Percentiles rank a stretch among this genome's conserved stretches.
phyloP scores from a whole-genome alignment of 2,329 filamentous ascomycete species.

The Pestalotiopsis sp. region DNA sequence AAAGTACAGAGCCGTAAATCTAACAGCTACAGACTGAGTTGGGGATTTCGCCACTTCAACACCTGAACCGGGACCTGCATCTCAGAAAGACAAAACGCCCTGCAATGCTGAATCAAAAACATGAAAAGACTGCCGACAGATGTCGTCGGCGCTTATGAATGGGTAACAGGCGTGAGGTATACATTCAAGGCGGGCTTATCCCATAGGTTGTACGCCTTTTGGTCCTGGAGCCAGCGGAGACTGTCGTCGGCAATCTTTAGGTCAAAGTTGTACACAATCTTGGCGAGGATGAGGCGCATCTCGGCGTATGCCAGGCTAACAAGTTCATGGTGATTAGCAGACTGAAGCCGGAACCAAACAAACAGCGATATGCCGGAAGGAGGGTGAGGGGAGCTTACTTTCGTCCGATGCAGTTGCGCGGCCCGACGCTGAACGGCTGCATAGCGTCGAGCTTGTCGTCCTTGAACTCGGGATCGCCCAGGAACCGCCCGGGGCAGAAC shows the following conservation, averaged over 20 bases:
- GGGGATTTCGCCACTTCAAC: too few relatives aligned
- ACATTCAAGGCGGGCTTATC: slow-evolving; percentile 29
- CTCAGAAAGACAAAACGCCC: not conserved
- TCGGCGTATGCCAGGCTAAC: slow-evolving; percentile 38
- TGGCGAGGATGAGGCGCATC: slow-evolving; percentile 38
- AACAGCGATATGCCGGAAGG: too few relatives aligned
- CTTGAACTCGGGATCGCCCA: slow-evolving; percentile 30
- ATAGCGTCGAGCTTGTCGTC: slow-evolving; percentile 34
- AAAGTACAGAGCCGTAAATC: too few relatives aligned
- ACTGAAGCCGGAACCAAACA: not conserved
- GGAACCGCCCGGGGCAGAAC: slow-evolving; percentile 43
- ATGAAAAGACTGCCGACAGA: not conserved
- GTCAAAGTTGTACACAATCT: slow-evolving; percentile 38
- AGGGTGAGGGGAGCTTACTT: slow-evolving; percentile 31
- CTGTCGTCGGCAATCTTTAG: slow-evolving; percentile 27
- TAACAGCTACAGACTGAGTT: too few relatives aligned
- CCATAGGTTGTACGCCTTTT: slow-evolving; percentile 31
- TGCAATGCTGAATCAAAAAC: not conserved
- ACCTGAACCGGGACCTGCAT: too few relatives aligned
- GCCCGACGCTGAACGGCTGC: slow-evolving; percentile 39
- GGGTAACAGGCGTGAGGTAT: slow-evolving; percentile 22
- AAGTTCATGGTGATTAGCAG: not conserved
- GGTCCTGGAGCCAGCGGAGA: slow-evolving; percentile 27
- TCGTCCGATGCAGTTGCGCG: slow-evolving; percentile 41
- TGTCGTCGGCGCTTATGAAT: not conserved